phyloP scores from a whole-genome alignment of 2,329 filamentous ascomycete genomes.

The Myriosclerotinia duriaeana region DNA sequence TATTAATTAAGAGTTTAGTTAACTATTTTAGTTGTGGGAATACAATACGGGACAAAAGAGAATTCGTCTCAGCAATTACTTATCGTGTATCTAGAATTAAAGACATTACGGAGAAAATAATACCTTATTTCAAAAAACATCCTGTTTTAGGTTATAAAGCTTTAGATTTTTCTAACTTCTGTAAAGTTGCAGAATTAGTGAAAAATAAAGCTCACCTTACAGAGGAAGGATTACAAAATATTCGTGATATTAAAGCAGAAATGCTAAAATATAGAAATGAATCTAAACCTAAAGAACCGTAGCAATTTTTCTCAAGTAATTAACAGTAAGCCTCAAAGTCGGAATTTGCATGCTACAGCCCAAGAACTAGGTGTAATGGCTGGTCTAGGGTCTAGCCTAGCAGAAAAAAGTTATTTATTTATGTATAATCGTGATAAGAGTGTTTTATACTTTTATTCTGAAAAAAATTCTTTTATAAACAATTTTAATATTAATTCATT shows the following conservation, averaged over 20 bases:
- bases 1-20: constrained; percentile 11
- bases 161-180: neutral
- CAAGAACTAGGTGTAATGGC: too few relatives aligned
- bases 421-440: too few relatives aligned
- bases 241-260: constrained; percentile 18
- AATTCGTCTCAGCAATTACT: neutral
- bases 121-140: neutral
- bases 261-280: too few relatives aligned
- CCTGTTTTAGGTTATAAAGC: neutral
- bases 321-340: too few relatives aligned
- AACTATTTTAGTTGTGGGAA: constrained; percentile 8
- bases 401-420: too few relatives aligned
- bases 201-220: neutral
- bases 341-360: too few relatives aligned
- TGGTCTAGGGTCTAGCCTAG: too few relatives aligned
- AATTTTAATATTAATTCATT: too few relatives aligned
- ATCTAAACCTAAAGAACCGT: too few relatives aligned
- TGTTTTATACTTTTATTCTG: too few relatives aligned
- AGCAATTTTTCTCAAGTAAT: too few relatives aligned
- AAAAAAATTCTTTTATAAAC: too few relatives aligned
- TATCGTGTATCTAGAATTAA: neutral
- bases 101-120: neutral
- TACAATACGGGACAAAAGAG: neutral
- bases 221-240: constrained; percentile 9
- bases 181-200: neutral